Base-by-base conservation (phyloP, 148 eudicot species). In the Persicaria maculosa region DNA sequence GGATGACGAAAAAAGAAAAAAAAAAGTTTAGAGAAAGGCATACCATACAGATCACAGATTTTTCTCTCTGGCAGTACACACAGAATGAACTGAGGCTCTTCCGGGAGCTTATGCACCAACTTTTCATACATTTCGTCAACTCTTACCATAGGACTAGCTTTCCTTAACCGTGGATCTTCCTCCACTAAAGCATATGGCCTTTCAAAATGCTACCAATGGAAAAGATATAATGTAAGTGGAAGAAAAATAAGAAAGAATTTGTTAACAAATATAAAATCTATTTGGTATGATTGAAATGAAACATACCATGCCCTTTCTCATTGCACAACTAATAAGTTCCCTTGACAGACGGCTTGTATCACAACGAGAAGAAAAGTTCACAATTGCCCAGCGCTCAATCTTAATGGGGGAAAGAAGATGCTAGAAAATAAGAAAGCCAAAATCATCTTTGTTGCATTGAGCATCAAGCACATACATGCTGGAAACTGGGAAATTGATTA, bases 51-150 rank as follows among this genome's bases (percentile, higher is more conserved):
- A 70, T 92, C 91, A 76, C 84, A 90, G 74, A 70, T 82, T 83
- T 86, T 96, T 53, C 88, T 77, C 75, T 95, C 98, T 12, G 97
- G 97, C 72, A 96, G 79, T 74, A 96, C 85, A 80, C 99, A 96
- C 22, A 95, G 81, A 67, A 96, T 85, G 75, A 96, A 88, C 80
- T 90, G 82, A 25, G 97, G 97, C 20, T 89, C 82, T 62, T 85
- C 93, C 46, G 99, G 97, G 67, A 96, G 96, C 82, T 86, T 87
- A 47, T 81, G 81, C 47, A 76, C 83, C 68, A 96, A 71, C 85
- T 77, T 72, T 64, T 84, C 90, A 76, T 89, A 86, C 97, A 96
- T 90, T 75, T 85, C 87, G 50, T 96, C 97, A 5, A 96, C 97
- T 74, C 99, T 84, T 40, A 74, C 78, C 58, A 81, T 65, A 75